Evolutionary conservation across 163 green algal species (phyloP), one percentile per base, ranked within the genome.

Genomic region (Prototheca cutis): DNA sequence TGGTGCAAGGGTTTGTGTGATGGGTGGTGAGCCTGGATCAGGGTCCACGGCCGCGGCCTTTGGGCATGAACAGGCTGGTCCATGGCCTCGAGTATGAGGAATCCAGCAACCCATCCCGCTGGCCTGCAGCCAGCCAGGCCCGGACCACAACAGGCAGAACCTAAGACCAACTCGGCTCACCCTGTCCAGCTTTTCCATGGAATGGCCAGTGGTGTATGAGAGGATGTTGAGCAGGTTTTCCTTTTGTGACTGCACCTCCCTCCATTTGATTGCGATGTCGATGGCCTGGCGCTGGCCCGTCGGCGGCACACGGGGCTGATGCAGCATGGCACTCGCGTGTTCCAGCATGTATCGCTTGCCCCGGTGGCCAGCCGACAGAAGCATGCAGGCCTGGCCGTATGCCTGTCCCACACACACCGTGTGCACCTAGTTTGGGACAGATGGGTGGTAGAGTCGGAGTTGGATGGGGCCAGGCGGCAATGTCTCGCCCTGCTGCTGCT

Each of bases 211-310:
- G 24, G 75, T 85, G 23, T 84, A 69, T 29, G 70, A 84, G 42
- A 97, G 64, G 62, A 93, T 94, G 48, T 82, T 68, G 48, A 97
- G 71, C 60, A 91, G 74, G 54, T 86, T 85, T 29, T 90, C 75
- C 79, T 96, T 95, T 75, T 94, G 89, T 45, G 81, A 82, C 59
- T 45, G 19, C 42, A 63, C 87, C 77, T 98, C 90, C 4, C 77
- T 73, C 83, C 90, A 95, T 74, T 95, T 95, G 78, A 98, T 95
- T 64, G 90, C 75, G 34, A 98, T 86, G 65, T 98, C 90, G 49
- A 95, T 85, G 21, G 90, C 90, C 68, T 96, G 88, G 42, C 90
- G 75, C 77, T 93, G 84, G 8, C 90, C 90, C 1, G 87, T 95
- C 31, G 86, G 82, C 6, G 90, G 91, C 58, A 95, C 76, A 17